Conservation (phyloP, 768 basidiomycete genomes). For the Candolleomyces eurysporus region DNA sequence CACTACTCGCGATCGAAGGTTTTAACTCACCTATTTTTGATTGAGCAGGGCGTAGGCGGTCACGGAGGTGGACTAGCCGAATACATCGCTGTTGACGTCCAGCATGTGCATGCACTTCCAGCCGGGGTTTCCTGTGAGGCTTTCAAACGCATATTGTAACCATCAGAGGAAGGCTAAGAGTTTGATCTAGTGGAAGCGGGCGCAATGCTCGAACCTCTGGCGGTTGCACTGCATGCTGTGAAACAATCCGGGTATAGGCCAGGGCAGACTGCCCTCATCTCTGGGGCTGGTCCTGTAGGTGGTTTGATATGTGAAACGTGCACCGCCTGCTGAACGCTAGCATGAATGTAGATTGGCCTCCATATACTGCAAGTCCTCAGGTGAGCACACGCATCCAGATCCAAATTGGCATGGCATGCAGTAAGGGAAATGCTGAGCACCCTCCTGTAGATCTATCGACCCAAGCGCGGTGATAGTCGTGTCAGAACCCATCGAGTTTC, state of each 20-base stretch:
- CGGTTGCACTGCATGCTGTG: constrained; percentile 45
- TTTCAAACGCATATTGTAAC: not conserved
- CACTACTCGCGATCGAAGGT: not conserved
- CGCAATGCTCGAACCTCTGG: constrained; percentile 46
- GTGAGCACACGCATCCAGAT: constrained; percentile 9
- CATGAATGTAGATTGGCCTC: constrained; percentile 31
- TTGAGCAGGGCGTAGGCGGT: constrained; percentile 34
- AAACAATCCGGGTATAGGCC: constrained; percentile 36
- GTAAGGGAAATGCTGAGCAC: not conserved
- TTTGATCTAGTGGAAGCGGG: constrained; percentile 40
- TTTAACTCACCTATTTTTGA: not conserved
- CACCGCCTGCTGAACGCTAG: not conserved
- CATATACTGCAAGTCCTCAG: constrained; percentile 38
- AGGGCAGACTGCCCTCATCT: constrained; percentile 38
- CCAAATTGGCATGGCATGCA: not conserved
- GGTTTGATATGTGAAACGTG: not conserved
- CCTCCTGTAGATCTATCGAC: constrained; percentile 23
- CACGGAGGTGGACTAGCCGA: constrained; percentile 45
- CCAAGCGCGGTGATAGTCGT: constrained; percentile 27
- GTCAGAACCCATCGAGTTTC: constrained; percentile 39
- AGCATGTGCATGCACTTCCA: constrained; percentile 38
- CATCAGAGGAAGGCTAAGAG: not conserved
- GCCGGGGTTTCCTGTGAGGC: constrained; percentile 33
- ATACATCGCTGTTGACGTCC: constrained; percentile 34
- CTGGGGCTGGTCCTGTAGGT: constrained; percentile 46